These are phyloP conservation scores for Mycena maculata DNA, from an alignment of 768 basidiomycete species.

Conservation along the genomic window DNA sequence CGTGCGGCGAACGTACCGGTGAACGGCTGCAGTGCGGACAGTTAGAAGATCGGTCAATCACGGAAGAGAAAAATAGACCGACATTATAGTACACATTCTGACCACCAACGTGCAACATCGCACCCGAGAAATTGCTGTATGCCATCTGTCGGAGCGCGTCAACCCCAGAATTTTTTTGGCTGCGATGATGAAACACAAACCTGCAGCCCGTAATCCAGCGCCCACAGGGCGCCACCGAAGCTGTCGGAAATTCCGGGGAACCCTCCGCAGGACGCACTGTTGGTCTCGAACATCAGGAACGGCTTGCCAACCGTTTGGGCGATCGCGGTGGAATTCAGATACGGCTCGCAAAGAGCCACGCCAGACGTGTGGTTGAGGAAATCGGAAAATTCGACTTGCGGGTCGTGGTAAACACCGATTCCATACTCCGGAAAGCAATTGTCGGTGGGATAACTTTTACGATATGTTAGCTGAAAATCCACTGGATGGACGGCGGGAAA, in stretches of 20 bases:
- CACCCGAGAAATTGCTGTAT: constrained; percentile 65
- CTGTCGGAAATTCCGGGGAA: constrained; percentile 71
- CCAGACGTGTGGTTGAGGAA: constrained; percentile 73
- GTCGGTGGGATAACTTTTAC: constrained; percentile 61
- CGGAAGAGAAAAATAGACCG: constrained; percentile 35
- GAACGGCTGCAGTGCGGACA: constrained; percentile 46
- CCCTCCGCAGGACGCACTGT: constrained; percentile 77
- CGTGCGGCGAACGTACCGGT: constrained; percentile 57
- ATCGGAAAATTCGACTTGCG: constrained; percentile 59
- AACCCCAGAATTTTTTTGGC: constrained; percentile 32
- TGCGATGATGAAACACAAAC: not conserved
- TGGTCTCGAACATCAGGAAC: constrained; percentile 78
- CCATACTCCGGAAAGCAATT: constrained; percentile 68
- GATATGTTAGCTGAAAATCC: not conserved
- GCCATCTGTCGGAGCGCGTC: constrained; percentile 59
- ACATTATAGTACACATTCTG: constrained; percentile 78
- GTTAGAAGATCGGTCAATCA: not conserved
- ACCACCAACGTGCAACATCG: constrained; percentile 71
- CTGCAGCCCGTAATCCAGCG: constrained; percentile 67
- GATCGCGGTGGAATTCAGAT: constrained; percentile 59
- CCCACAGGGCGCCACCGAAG: constrained; percentile 76
- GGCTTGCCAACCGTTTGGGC: constrained; percentile 59
- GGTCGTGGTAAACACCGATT: constrained; percentile 51
- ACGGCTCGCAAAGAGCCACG: constrained; percentile 60
- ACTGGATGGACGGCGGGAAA: not conserved